Percentiles rank a stretch among this genome's conserved stretches.
Evolutionary conservation across 208 protist species (phyloP).

Genomic region (Acanthamoeba healyi): DNA sequence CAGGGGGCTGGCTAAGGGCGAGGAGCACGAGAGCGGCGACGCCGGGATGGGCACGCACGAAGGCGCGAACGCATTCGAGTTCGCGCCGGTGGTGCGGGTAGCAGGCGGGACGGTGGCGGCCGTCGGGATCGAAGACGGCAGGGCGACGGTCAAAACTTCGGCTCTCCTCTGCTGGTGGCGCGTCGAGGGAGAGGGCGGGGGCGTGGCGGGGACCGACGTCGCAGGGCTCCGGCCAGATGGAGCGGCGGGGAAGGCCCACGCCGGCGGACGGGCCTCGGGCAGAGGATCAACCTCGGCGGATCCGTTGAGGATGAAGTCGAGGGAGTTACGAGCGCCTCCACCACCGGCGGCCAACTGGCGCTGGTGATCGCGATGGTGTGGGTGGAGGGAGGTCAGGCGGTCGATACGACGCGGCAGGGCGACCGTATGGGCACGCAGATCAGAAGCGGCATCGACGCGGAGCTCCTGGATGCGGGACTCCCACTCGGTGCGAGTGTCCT

Average conservation of each 20-base stretch:
- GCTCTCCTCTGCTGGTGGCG: conserved; percentile 9
- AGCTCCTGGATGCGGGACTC: conserved; percentile 36
- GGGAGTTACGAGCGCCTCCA: conserved; percentile 6
- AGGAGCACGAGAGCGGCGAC: neutral
- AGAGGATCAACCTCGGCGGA: neutral
- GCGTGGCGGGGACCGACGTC: neutral
- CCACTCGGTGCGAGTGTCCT: conserved; percentile 58
- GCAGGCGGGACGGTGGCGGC: neutral
- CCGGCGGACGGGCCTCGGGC: neutral
- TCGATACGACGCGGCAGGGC: neutral
- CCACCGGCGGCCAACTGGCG: neutral
- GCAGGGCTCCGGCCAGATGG: neutral
- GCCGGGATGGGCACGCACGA: too few species aligned
- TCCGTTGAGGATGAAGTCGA: conserved; percentile 40
- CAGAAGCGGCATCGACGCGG: conserved; percentile 17
- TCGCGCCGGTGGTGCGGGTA: too few species aligned
- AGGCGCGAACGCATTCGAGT: too few species aligned
- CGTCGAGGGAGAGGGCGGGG: neutral
- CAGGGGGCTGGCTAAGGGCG: neutral
- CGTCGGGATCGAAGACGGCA: too few species aligned
- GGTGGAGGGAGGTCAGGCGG: neutral
- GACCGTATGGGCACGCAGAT: conserved; percentile 32
- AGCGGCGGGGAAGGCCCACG: neutral
- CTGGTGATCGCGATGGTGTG: neutral
- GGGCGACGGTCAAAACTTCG: conserved; percentile 9